Conservation (phyloP, 805 yeast genomes). For the Metschnikowia proteae region DNA sequence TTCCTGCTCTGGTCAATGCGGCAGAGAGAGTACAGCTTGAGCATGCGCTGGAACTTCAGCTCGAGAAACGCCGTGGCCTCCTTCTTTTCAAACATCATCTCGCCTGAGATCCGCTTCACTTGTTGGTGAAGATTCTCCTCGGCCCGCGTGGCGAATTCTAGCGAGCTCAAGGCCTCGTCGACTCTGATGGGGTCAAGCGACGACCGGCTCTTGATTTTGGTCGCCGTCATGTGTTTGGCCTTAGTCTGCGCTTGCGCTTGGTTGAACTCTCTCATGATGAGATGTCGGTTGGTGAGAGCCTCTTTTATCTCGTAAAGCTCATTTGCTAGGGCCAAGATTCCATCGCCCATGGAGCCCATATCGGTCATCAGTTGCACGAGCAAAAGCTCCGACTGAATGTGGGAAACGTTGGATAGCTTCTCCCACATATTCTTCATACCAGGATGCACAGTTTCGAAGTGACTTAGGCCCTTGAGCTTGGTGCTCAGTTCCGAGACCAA, state of each 20-base stretch:
- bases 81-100: conserved; percentile 71
- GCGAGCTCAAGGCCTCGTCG: conserved; percentile 78
- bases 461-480: conserved; percentile 38
- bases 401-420: conserved; percentile 64
- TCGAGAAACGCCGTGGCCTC: conserved; percentile 61
- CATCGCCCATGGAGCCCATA: conserved; percentile 74
- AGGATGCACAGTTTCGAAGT: conserved; percentile 47
- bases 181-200: conserved; percentile 83
- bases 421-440: conserved; percentile 80
- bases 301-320: conserved; percentile 90
- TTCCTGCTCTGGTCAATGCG: conserved; percentile 85
- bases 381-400: conserved; percentile 71
- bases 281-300: conserved; percentile 86
- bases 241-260: conserved; percentile 76
- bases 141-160: conserved; percentile 71
- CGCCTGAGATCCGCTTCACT: conserved; percentile 77
- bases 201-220: conserved; percentile 64
- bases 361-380: conserved; percentile 68
- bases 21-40: conserved; percentile 60
- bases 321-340: conserved; percentile 55
- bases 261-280: conserved; percentile 82
- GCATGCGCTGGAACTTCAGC: conserved; percentile 45
- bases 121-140: conserved; percentile 77
- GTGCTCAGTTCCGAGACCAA: conserved; percentile 47
- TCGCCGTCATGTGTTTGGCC: conserved; percentile 66